phyloP scores from a whole-genome alignment of 305 asterid species.

The Solanum hybrid region DNA sequence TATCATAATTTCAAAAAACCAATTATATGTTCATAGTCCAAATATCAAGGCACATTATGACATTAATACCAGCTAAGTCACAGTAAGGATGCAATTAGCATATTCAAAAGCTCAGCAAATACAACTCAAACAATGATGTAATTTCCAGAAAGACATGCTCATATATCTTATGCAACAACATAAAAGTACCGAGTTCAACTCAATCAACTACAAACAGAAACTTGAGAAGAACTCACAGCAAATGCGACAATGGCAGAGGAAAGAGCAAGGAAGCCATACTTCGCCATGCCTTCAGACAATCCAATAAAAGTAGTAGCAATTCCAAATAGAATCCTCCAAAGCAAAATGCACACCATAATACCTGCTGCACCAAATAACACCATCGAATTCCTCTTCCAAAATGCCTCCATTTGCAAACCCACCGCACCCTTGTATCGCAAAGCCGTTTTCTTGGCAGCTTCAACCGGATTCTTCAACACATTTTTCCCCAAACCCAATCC shows the following conservation, averaged over 20 bases:
- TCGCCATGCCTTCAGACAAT: conserved; percentile 89
- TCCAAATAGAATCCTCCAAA: conserved; percentile 82
- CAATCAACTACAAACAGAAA: background rate
- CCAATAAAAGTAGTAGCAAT: conserved; percentile 66
- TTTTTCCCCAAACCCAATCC: conserved; percentile 33
- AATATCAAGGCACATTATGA: background rate
- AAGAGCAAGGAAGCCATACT: conserved; percentile 87
- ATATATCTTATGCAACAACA: background rate
- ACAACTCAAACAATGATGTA: background rate
- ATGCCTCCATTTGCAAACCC: conserved; percentile 73
- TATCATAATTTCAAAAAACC: background rate
- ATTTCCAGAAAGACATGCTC: background rate
- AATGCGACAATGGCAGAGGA: conserved; percentile 76
- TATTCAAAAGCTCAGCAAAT: background rate
- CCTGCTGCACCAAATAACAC: conserved; percentile 66
- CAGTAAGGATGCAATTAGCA: background rate
- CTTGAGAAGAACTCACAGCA: conserved; percentile 54
- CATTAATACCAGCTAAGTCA: background rate
- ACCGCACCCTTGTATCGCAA: conserved; percentile 59
- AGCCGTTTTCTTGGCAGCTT: conserved; percentile 29
- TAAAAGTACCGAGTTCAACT: background rate
- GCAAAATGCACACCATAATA: conserved; percentile 57
- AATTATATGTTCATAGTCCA: background rate
- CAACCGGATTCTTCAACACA: conserved; percentile 32
- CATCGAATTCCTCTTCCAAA: conserved; percentile 76